Evolutionary conservation across 306 rosid species (phyloP), one percentile per base, ranked within the genome.

Genomic region (Malus fusca): DNA sequence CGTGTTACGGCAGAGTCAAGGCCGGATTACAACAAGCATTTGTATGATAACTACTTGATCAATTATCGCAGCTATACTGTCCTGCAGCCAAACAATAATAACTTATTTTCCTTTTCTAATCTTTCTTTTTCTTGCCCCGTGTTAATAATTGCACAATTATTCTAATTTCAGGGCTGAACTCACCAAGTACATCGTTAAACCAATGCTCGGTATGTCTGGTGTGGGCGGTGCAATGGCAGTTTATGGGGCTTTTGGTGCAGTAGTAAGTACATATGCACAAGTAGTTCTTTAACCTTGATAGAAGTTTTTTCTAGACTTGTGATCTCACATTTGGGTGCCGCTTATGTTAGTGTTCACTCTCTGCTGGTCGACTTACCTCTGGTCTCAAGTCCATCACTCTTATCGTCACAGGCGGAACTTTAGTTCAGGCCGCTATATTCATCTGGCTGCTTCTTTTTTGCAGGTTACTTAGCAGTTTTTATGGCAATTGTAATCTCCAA

Each of bases 11-110:
- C n/a, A n/a, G n/a, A n/a, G n/a, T n/a, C n/a, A n/a, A n/a, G n/a
- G n/a, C n/a, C n/a, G 99, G 99, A 72, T 87, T 95, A 77, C 97
- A 92, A 71, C 96, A 89, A 77, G 97, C 99, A 82, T 95, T 95
- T 85, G 97, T n/a, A n/a, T 92, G 99, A 97, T 95, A 89, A 88
- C 74, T 73, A 80, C 82, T 73, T 52, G 66, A 75, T 31, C 42
- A 64, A 81, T 58, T 78, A 71, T 71, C n/a, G 4, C 58, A 48
- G 74, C 73, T 74, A 14, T 77, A 72, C 68, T 46, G 70, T 77
- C 83, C 76, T 33, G 10, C 72, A 60, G 42, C 37, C 48, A 78
- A 76, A 76, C 40, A 51, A 33, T 8, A 51, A 22, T 68, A 68
- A 75, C 21, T 73, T 77, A 35, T 48, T 22, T 74, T 75, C 46